These are phyloP conservation scores for Nematocida homosporus DNA, from an alignment of 371 early-diverging fungal genomes.

Conservation along the genomic window DNA sequence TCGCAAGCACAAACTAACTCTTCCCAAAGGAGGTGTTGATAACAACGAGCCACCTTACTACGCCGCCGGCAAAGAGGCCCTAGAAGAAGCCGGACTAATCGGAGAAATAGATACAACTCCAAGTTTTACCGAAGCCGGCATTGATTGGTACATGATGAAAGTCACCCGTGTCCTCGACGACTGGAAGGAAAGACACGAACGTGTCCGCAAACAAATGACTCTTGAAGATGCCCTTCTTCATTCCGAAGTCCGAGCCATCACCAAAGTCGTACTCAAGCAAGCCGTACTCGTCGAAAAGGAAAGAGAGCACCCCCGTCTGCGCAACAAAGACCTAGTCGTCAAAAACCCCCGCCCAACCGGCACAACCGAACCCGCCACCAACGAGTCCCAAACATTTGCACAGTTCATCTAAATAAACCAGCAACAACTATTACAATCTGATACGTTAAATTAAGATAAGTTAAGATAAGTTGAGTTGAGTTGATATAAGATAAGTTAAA, in stretches of 20 bases:
- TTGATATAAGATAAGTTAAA: too few relatives aligned
- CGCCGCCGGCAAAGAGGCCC: slow-evolving; percentile 63
- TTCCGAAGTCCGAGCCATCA: slow-evolving; percentile 40
- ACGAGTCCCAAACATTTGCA: too few relatives aligned
- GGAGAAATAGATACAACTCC: slow-evolving; percentile 51
- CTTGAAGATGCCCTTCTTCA: slow-evolving; percentile 24
- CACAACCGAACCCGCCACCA: too few relatives aligned
- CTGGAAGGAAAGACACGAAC: slow-evolving; percentile 50
- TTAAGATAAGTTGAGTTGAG: too few relatives aligned
- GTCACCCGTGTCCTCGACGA: slow-evolving; percentile 47
- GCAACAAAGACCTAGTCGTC: not conserved
- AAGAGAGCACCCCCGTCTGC: slow-evolving; percentile 7
- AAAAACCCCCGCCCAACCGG: not conserved
- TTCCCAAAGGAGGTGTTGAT: slow-evolving; percentile 66
- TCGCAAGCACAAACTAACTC: slow-evolving; percentile 41
- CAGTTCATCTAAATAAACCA: too few relatives aligned
- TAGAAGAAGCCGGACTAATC: slow-evolving; percentile 63
- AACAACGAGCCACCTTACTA: slow-evolving; percentile 50
- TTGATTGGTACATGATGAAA: slow-evolving; percentile 52
- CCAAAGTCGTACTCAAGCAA: slow-evolving; percentile 35
- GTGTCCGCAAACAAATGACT: slow-evolving; percentile 24
- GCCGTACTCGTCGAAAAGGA: not conserved
- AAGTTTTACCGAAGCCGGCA: slow-evolving; percentile 9
- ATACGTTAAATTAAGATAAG: too few relatives aligned
- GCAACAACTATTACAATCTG: too few relatives aligned